phyloP scores from a whole-genome alignment of 208 protist species.

The Lotmaria passim region DNA sequence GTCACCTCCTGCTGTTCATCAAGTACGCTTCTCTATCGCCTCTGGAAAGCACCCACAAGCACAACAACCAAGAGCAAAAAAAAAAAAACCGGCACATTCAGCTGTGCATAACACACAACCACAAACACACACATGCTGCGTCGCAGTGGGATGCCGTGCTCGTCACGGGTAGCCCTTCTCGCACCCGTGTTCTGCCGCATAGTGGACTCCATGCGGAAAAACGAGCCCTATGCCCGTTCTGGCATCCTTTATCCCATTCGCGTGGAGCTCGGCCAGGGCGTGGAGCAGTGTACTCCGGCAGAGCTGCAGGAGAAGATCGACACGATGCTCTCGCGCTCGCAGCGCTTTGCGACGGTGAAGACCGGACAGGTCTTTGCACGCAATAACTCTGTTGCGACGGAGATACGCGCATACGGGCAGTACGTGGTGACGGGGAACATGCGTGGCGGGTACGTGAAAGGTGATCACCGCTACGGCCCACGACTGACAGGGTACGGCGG shows the following conservation, averaged over 20 bases:
- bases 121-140: slow-evolving; percentile 13
- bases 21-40: no score
- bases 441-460: slow-evolving; percentile 88
- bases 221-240: slow-evolving; percentile 61
- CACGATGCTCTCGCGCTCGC: slow-evolving; percentile 60
- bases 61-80: slow-evolving; percentile 1
- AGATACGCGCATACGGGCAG: slow-evolving; percentile 69
- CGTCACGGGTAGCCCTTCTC: slow-evolving; percentile 11
- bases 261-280: slow-evolving; percentile 75
- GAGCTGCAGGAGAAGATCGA: slow-evolving; percentile 80
- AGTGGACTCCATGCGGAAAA: slow-evolving; percentile 71
- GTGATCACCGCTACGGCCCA: slow-evolving; percentile 82
- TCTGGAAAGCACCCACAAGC: no score
- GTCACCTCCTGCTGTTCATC: no score
- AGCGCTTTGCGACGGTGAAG: slow-evolving; percentile 76
- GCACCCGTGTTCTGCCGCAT: slow-evolving; percentile 86
- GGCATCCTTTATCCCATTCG: slow-evolving; percentile 85
- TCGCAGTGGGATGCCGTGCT: background rate
- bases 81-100: background rate
- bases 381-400: slow-evolving; percentile 62
- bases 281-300: slow-evolving; percentile 57
- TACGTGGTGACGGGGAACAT: slow-evolving; percentile 88
- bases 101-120: no score
- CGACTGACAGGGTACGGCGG: slow-evolving; percentile 83
- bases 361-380: slow-evolving; percentile 74